Percentiles rank a stretch among this genome's conserved stretches.
These are phyloP conservation scores for Hericium alpestre DNA, from an alignment of 768 basidiomycete genomes.

Conservation along the genomic window DNA sequence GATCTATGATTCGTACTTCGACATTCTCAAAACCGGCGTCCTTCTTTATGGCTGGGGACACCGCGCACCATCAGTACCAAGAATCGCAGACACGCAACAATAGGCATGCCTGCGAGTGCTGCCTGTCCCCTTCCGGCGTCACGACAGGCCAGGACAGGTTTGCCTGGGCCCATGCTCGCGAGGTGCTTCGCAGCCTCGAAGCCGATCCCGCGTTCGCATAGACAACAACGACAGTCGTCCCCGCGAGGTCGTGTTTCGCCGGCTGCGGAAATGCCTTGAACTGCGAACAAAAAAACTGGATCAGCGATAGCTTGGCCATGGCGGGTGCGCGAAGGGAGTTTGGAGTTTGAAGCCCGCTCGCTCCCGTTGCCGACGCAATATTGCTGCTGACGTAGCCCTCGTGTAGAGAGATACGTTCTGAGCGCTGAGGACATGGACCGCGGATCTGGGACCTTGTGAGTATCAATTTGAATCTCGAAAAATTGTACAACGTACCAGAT, in stretches of 20 bases:
- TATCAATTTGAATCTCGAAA: too few species aligned
- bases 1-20: conserved; percentile 18
- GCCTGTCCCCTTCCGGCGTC: conserved; percentile 25
- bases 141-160: conserved; percentile 30
- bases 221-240: conserved; percentile 39
- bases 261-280: not conserved
- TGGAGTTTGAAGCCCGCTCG: too few species aligned
- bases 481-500: too few species aligned
- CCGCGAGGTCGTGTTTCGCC: conserved; percentile 23
- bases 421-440: too few species aligned
- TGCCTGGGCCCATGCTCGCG: conserved; percentile 31
- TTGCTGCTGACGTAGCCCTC: too few species aligned
- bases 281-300: not conserved
- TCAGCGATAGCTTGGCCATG: not conserved
- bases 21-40: conserved; percentile 6
- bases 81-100: not conserved
- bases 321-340: not conserved
- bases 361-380: too few species aligned
- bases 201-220: conserved; percentile 44
- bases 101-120: conserved; percentile 24
- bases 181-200: conserved; percentile 38
- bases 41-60: conserved; percentile 11
- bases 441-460: too few species aligned
- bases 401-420: too few species aligned
- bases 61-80: conserved; percentile 8